Evolutionary conservation across 768 basidiomycete genomes (phyloP).

Genomic region (Antrodiella citrinella): DNA sequence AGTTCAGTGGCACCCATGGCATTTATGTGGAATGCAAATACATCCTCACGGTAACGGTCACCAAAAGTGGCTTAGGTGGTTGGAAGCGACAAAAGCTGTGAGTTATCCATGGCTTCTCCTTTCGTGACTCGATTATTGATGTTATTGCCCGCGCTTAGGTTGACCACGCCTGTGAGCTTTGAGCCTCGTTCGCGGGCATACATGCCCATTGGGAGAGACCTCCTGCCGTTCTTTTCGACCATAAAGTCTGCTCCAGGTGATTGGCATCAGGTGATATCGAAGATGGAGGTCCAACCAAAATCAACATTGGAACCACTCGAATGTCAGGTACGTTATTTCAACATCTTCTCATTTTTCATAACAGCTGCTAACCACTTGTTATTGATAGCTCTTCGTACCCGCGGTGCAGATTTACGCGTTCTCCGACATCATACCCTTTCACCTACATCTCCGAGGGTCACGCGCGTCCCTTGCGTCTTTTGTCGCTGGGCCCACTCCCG

Average conservation of each 20-base stretch:
- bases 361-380: constrained; percentile 1
- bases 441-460: constrained; percentile 50
- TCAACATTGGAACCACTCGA: constrained; percentile 32
- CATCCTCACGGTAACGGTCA: constrained; percentile 32
- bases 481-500: constrained; percentile 20
- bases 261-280: constrained; percentile 45
- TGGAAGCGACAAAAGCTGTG: constrained; percentile 42
- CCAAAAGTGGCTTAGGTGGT: constrained; percentile 34
- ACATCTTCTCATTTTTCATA: background rate
- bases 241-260: constrained; percentile 61
- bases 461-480: constrained; percentile 39
- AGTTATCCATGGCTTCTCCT: constrained; percentile 4
- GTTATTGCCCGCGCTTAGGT: constrained; percentile 18
- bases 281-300: constrained; percentile 30
- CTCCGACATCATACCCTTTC: constrained; percentile 53
- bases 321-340: constrained; percentile 38
- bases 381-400: constrained; percentile 50
- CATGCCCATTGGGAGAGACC: constrained; percentile 38
- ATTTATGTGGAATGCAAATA: constrained; percentile 37
- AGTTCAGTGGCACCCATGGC: constrained; percentile 26
- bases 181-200: constrained; percentile 46
- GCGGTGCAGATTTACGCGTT: constrained; percentile 45
- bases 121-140: background rate
- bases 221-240: constrained; percentile 43
- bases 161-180: constrained; percentile 44